Evolutionary conservation across 2,329 filamentous ascomycete genomes (phyloP).

Genomic region (Tetracladium maxilliforme): DNA sequence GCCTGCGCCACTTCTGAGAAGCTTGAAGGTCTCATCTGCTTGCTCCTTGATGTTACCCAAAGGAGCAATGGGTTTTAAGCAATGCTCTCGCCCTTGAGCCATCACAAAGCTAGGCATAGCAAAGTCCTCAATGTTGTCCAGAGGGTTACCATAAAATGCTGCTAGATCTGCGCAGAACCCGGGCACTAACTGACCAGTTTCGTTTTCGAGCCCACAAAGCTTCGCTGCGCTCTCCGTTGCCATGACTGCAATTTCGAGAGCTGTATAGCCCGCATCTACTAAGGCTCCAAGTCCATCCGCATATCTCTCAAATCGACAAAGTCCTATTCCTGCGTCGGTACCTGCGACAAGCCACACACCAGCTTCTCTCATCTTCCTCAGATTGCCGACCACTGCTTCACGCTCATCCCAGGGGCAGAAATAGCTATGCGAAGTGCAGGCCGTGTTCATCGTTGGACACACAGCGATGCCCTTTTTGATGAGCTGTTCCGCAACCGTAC

Average conservation of each 20-base stretch:
- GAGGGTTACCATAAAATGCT: no score
- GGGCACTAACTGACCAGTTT: slow-evolving; percentile 4
- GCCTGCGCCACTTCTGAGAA: no score
- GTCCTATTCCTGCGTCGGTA: slow-evolving; percentile 2
- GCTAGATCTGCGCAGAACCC: slow-evolving; percentile 5
- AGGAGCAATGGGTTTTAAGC: no score
- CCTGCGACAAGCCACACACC: slow-evolving; percentile 4
- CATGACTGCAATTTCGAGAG: slow-evolving; percentile 4
- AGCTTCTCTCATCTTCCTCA: slow-evolving; percentile 3
- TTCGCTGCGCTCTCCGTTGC: slow-evolving; percentile 3
- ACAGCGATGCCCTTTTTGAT: slow-evolving; percentile 5
- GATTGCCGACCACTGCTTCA: slow-evolving; percentile 4
- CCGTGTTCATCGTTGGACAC: slow-evolving; percentile 8
- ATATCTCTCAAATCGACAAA: slow-evolving; percentile 6
- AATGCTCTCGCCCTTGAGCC: no score
- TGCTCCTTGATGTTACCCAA: no score
- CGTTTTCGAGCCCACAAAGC: slow-evolving; percentile 3
- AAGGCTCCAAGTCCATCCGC: slow-evolving; percentile 5
- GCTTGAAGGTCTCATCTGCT: no score
- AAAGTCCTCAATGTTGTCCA: no score
- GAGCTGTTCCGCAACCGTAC: slow-evolving; percentile 3
- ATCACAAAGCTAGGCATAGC: no score
- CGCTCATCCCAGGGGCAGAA: slow-evolving; percentile 6
- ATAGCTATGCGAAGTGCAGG: slow-evolving; percentile 5
- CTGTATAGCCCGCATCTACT: slow-evolving; percentile 4